These are phyloP conservation scores for Xanthoconium separans DNA, from an alignment of 1,284 basidiomycete species.

Conservation along the genomic window DNA sequence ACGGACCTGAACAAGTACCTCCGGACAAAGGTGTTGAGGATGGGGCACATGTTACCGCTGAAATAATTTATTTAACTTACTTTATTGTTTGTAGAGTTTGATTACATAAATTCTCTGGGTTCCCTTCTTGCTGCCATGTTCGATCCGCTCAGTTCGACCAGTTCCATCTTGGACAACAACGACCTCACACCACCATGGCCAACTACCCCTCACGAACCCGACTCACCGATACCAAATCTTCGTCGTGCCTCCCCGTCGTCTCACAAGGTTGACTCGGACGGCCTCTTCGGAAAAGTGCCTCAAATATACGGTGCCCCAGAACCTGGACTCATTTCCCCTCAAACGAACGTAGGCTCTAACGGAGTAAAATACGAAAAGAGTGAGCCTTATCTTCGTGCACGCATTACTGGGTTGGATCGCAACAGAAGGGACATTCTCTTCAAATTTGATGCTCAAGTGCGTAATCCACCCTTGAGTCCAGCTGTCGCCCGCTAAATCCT, in stretches of 20 bases:
- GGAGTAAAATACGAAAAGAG: constrained; percentile 68
- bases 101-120: constrained; percentile 23
- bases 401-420: constrained; percentile 87
- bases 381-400: constrained; percentile 82
- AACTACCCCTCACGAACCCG: constrained; percentile 54
- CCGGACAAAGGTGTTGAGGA: constrained; percentile 91
- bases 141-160: constrained; percentile 54
- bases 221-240: constrained; percentile 50
- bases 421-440: constrained; percentile 91
- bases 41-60: constrained; percentile 92
- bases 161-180: constrained; percentile 43
- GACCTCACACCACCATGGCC: constrained; percentile 56
- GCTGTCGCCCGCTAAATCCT: background rate
- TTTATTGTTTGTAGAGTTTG: background rate
- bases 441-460: constrained; percentile 89
- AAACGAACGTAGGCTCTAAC: constrained; percentile 59
- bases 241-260: constrained; percentile 41
- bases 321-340: constrained; percentile 74
- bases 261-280: constrained; percentile 49
- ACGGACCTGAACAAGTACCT: constrained; percentile 95
- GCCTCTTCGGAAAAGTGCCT: constrained; percentile 72
- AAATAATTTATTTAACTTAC: constrained; percentile 13
- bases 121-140: constrained; percentile 38
- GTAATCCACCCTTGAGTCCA: constrained; percentile 17
- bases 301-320: constrained; percentile 83